Base-by-base conservation (phyloP, 371 early-diverging fungal species). In the Smittium culicis region DNA sequence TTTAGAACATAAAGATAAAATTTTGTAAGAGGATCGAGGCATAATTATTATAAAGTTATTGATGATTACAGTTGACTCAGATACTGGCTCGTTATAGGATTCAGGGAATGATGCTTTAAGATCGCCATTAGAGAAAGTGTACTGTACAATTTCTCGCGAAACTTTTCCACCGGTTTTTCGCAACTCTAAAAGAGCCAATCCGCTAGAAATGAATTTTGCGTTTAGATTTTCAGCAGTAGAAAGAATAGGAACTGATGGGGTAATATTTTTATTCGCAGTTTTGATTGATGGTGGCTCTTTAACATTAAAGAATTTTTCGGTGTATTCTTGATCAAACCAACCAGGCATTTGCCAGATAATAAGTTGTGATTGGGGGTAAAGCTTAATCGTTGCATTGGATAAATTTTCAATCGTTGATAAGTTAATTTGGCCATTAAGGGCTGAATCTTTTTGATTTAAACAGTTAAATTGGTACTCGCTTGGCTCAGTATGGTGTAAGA, bases 291-390 rank as follows among this genome's bases (percentile, higher is more conserved):
- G 16, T 29, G 16, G 60, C 5, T 59, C 30, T 59, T 25, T 59
- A 32, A 25, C 5, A 59, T 29, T 59, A 25, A 59, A 32, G 16
- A 32, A 59, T 32, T 59, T 59, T 11, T 32, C 25, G 60, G 30
- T 59, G 25, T 59, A 32, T 59, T 59, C 60, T 27, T 59, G 30
- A 16, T 59, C 60, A 59, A 59, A 59, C 60, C 60, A 59, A n/a
- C 60, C 60, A 29, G 60, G 60, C 60, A 59, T 59, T 59, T 59
- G 30, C 60, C 60, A 59, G 5, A 29, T 11, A 29, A 29, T 59
- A 11, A 59, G 60, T n/a, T 32, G 63, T 35, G 31, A 32, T 20
- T 33, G 5, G n/a, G n/a, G 63, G 63, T 63, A 63, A 2, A 63
- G 33, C n/a, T 63, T 59, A 11, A 59, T n/a, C 17, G 1, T 63